phyloP scores from a whole-genome alignment of 371 early-diverging fungal genomes.

The Sanchytrium tribonematis region DNA sequence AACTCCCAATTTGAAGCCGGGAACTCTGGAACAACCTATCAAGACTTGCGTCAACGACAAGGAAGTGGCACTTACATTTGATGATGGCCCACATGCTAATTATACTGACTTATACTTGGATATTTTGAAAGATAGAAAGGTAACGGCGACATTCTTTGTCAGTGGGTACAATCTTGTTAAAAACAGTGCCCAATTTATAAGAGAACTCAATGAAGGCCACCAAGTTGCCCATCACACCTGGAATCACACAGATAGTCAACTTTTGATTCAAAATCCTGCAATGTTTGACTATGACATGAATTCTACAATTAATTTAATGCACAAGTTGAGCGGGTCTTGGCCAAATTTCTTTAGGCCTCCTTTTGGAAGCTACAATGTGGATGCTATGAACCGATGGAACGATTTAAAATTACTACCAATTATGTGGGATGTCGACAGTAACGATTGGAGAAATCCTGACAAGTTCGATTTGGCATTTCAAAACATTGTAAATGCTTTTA shows the following conservation, averaged over 20 bases:
- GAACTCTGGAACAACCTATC: not conserved
- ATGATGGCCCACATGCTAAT: constrained; percentile 1
- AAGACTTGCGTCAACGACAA: not conserved
- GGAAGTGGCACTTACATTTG: not conserved
- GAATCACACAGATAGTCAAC: constrained; percentile 16
- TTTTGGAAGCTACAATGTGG: not conserved
- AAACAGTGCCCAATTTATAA: not conserved
- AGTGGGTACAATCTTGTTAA: not conserved
- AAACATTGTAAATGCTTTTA: not conserved
- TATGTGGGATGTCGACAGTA: not conserved
- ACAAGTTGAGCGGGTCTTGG: not conserved
- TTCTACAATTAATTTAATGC: not conserved
- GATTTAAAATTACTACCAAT: not conserved
- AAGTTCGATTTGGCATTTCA: not conserved
- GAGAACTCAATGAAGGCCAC: constrained; percentile 10
- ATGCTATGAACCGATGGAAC: not conserved
- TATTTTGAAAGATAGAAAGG: not conserved
- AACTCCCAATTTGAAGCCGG: not conserved
- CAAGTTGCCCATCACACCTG: constrained; percentile 19
- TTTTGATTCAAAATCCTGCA: not conserved
- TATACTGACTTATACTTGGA: not conserved
- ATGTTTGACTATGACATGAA: not conserved
- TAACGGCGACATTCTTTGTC: constrained; percentile 1
- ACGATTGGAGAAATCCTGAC: not conserved
- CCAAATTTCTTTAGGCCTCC: not conserved